Conservation (phyloP, 2,329 filamentous ascomycete genomes). For the Sporothrix variecibatus region DNA sequence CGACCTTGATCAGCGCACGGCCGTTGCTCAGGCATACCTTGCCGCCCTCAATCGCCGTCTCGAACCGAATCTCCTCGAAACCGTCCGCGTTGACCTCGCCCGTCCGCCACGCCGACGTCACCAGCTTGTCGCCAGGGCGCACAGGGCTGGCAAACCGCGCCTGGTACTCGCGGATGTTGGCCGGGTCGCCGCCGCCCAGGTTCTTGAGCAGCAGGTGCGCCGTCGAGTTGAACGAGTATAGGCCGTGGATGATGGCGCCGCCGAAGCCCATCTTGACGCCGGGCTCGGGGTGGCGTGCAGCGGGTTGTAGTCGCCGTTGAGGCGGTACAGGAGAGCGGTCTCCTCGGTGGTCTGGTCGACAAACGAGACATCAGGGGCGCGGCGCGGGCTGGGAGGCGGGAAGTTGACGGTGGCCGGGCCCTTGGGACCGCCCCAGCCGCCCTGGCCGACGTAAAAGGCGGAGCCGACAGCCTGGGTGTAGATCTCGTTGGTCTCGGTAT, state of each 20-base stretch:
- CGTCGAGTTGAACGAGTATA: constrained; percentile 83
- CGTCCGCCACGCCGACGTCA: constrained; percentile 78
- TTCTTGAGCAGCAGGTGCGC: constrained; percentile 71
- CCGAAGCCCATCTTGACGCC: constrained; percentile 89
- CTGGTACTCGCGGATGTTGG: constrained; percentile 85
- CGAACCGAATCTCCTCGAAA: constrained; percentile 83
- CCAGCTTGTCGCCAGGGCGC: constrained; percentile 77
- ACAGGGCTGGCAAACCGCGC: constrained; percentile 85
- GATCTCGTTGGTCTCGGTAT: constrained; percentile 66
- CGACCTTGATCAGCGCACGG: constrained; percentile 71
- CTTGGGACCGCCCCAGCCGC: constrained; percentile 85
- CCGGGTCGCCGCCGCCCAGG: constrained; percentile 74
- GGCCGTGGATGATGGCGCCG: constrained; percentile 83
- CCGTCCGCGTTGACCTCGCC: constrained; percentile 77
- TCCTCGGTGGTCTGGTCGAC: constrained; percentile 70
- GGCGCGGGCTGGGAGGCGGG: constrained; percentile 70
- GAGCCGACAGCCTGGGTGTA: constrained; percentile 70
- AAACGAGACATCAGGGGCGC: constrained; percentile 69
- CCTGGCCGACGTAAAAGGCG: constrained; percentile 78
- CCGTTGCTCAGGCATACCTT: constrained; percentile 90
- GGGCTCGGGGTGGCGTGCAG: constrained; percentile 82
- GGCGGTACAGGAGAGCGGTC: constrained; percentile 75
- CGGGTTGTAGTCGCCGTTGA: constrained; percentile 95
- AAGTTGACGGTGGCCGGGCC: constrained; percentile 78
- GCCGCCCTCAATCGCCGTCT: constrained; percentile 73